Percentiles rank a stretch among this genome's conserved stretches.
Evolutionary conservation across 208 protist genomes (phyloP).

Genomic region (Leishmania tropica): DNA sequence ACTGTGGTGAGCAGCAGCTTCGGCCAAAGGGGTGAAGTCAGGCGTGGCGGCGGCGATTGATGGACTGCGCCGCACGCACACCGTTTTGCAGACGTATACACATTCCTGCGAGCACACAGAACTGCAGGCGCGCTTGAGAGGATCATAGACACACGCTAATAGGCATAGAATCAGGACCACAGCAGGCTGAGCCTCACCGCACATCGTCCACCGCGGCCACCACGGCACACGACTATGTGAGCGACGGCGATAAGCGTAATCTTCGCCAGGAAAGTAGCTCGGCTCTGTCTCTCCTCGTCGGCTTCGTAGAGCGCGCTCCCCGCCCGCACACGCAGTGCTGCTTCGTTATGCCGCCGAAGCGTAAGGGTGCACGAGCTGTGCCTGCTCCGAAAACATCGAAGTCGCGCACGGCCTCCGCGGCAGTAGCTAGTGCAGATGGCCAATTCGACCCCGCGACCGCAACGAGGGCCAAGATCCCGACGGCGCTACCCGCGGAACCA

Average conservation of each 20-base stretch:
- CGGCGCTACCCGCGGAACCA: not conserved
- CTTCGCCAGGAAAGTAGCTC: not conserved
- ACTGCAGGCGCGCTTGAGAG: not conserved
- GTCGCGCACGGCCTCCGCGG: not conserved
- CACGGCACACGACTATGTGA: not conserved
- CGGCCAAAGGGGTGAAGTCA: not conserved
- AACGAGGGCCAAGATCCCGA: not conserved
- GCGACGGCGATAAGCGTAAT: not conserved
- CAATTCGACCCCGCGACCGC: not conserved
- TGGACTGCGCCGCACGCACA: not conserved
- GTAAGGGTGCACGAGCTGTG: not conserved
- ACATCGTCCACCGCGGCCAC: not conserved
- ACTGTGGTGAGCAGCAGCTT: not conserved
- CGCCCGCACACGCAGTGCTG: not conserved
- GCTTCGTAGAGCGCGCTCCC: not conserved
- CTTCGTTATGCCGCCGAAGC: not conserved
- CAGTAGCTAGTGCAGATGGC: not conserved
- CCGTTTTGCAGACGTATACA: not conserved
- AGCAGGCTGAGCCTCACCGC: not conserved
- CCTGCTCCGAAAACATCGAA: not conserved
- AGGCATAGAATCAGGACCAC: not conserved
- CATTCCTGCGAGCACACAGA: not conserved
- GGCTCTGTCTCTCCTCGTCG: not conserved
- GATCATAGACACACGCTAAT: not conserved
- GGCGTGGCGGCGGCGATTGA: no score